Evolutionary conservation across 1,284 basidiomycete genomes (phyloP).

Genomic region (Ustilago bromivora): DNA sequence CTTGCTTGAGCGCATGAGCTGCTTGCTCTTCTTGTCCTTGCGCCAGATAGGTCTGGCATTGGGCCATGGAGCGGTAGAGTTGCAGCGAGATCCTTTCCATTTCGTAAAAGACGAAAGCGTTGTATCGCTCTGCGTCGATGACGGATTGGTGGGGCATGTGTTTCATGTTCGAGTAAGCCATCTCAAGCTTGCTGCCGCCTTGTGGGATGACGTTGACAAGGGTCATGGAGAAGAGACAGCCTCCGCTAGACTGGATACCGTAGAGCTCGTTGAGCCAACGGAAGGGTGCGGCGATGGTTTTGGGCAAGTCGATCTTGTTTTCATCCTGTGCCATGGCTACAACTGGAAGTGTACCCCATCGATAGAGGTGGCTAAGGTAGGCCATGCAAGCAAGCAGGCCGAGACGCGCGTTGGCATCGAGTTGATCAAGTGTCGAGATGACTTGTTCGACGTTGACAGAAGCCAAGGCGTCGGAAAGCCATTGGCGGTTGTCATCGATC

Average conservation of each 20-base stretch:
- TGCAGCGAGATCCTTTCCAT: slow-evolving; percentile 44
- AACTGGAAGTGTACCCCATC: slow-evolving; percentile 49
- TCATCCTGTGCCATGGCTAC: slow-evolving; percentile 53
- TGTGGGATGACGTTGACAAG: slow-evolving; percentile 37
- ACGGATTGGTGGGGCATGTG: slow-evolving; percentile 44
- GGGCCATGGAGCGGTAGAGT: slow-evolving; percentile 40
- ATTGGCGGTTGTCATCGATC: slow-evolving; percentile 44
- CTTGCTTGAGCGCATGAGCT: slow-evolving; percentile 37
- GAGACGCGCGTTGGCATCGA: slow-evolving; percentile 34
- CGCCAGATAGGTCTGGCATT: slow-evolving; percentile 29
- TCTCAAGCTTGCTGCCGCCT: slow-evolving; percentile 13
- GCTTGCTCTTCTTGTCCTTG: slow-evolving; percentile 30
- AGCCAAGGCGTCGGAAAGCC: slow-evolving; percentile 29
- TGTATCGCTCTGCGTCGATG: slow-evolving; percentile 43
- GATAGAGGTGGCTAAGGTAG: slow-evolving; percentile 47
- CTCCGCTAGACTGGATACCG: slow-evolving; percentile 47
- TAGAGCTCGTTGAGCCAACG: slow-evolving; percentile 49
- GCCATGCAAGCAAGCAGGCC: slow-evolving; percentile 48
- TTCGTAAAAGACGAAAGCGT: slow-evolving; percentile 49
- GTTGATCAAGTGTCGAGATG: slow-evolving; percentile 21
- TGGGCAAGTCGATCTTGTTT: slow-evolving; percentile 34
- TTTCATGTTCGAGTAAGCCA: slow-evolving; percentile 52
- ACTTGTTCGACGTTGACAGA: slow-evolving; percentile 27
- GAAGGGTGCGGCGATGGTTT: slow-evolving; percentile 31
- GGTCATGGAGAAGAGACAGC: slow-evolving; percentile 50